Evolutionary conservation across 306 rosid species (phyloP).

Genomic region (Quercus gilva): DNA sequence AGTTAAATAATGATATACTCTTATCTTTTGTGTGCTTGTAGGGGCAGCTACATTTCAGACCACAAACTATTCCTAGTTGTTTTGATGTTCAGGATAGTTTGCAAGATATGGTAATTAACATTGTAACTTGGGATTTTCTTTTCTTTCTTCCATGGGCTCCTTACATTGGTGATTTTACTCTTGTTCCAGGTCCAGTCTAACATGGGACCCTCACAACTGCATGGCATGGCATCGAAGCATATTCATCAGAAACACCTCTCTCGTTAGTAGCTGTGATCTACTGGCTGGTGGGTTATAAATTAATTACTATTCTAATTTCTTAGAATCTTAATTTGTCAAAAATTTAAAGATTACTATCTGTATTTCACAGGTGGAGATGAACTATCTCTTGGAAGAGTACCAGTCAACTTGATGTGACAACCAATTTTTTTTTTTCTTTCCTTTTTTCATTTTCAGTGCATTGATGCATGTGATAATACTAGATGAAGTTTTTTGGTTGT

Average conservation of each 20-base stretch:
- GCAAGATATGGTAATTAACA: constrained; percentile 30
- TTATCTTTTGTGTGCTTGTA: constrained; percentile 20
- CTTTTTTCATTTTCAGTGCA: neutral
- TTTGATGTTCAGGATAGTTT: constrained; percentile 29
- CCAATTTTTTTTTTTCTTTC: neutral
- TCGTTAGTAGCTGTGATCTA: neutral
- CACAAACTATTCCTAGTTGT: constrained; percentile 22
- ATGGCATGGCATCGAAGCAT: constrained; percentile 31
- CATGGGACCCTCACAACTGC: constrained; percentile 28
- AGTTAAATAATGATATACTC: neutral
- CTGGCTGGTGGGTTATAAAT: neutral
- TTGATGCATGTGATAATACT: neutral
- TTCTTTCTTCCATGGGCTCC: neutral
- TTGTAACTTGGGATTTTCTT: neutral
- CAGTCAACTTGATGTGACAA: neutral
- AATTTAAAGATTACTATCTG: neutral
- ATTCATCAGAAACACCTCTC: constrained; percentile 25
- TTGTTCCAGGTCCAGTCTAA: constrained; percentile 40
- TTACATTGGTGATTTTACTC: neutral
- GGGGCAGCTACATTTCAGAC: constrained; percentile 45
- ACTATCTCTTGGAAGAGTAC: constrained; percentile 6
- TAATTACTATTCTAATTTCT: neutral
- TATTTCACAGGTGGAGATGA: constrained; percentile 7
- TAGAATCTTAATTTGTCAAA: neutral
- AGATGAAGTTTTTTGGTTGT: neutral